Percentiles rank a stretch among this genome's conserved stretches.
These are phyloP conservation scores for Cyclospora cayetanensis DNA, from an alignment of 169 alveolate species.

Conservation along the genomic window DNA sequence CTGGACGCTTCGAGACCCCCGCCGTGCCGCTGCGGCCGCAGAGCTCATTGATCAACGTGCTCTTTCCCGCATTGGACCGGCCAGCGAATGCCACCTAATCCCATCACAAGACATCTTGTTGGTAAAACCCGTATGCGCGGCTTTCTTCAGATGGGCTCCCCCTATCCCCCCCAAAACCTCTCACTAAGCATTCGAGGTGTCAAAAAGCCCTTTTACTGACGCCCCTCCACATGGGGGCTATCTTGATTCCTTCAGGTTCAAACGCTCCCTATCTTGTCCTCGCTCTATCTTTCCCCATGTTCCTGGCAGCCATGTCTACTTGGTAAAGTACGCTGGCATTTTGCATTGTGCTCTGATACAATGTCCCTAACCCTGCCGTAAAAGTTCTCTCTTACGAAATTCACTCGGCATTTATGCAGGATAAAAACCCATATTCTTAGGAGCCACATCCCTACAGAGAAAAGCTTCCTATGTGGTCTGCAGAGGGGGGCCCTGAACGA, in stretches of 20 bases:
- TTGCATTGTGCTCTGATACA: no score
- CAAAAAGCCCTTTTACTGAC: neutral
- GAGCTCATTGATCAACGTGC: constrained; percentile 72
- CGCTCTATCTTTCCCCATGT: neutral
- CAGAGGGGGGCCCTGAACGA: no score
- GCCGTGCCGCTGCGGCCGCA: constrained; percentile 73
- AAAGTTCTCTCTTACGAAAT: no score
- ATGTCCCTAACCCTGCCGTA: no score
- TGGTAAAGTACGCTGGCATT: no score
- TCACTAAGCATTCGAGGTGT: neutral
- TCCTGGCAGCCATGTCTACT: no score
- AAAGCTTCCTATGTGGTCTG: no score
- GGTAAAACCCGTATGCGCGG: neutral
- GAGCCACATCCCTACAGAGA: no score
- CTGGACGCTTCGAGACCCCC: constrained; percentile 60
- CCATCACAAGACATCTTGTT: neutral
- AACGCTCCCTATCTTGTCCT: neutral
- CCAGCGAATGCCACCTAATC: constrained; percentile 75
- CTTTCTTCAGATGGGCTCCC: neutral
- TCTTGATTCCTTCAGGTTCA: neutral
- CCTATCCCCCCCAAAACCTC: neutral
- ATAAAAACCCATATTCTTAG: no score
- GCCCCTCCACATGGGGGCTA: neutral
- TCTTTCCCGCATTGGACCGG: constrained; percentile 74
- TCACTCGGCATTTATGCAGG: no score